Evolutionary conservation across 305 asterid genomes (phyloP).

Genomic region (Stenogyne calaminthoides): DNA sequence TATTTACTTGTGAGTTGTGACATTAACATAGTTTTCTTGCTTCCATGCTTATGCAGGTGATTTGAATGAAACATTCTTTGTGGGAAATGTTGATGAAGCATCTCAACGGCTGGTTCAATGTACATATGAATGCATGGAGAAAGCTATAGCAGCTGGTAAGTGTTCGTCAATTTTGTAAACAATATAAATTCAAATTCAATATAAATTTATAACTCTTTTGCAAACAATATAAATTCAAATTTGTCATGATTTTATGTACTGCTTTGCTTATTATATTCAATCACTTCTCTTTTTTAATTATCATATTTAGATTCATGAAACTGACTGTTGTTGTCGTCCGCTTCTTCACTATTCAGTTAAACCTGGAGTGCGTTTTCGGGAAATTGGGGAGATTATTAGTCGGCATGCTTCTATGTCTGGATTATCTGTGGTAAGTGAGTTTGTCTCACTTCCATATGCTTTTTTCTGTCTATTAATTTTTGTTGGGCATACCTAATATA

Average conservation of each 20-base stretch:
- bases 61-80: conserved; percentile 92
- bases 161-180: background rate
- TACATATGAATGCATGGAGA: conserved; percentile 95
- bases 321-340: background rate
- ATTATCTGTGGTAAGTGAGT: conserved; percentile 77
- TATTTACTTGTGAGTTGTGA: background rate
- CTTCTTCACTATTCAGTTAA: conserved; percentile 58
- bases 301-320: background rate
- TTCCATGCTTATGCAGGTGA: conserved; percentile 64
- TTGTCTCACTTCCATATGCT: background rate
- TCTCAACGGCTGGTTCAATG: conserved; percentile 83
- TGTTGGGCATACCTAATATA: background rate
- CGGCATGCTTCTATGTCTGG: conserved; percentile 96
- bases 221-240: background rate
- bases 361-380: conserved; percentile 95
- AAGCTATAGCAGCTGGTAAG: conserved; percentile 88
- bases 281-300: background rate
- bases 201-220: background rate
- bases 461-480: background rate
- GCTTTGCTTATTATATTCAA: background rate
- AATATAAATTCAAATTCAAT: no score
- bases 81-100: conserved; percentile 92
- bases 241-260: background rate
- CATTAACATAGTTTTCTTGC: conserved; percentile 12
- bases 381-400: conserved; percentile 88